phyloP scores from a whole-genome alignment of 306 rosid species.

The Cucurbita maxima region DNA sequence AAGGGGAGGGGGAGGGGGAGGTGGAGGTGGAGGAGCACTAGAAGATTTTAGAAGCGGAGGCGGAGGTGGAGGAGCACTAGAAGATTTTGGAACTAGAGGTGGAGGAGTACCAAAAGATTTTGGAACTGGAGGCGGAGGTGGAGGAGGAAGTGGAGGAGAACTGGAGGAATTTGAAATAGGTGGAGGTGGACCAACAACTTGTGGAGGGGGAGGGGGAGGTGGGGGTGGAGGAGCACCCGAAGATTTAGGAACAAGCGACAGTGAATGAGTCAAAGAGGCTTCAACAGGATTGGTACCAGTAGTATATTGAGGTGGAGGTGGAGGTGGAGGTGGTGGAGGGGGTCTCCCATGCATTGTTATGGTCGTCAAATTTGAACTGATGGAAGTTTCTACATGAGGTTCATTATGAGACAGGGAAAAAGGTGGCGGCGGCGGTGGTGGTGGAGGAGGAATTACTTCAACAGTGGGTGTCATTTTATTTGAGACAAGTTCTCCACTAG shows the following conservation, averaged over 20 bases:
- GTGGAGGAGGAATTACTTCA: constrained; percentile 1
- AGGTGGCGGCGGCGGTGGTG: constrained; percentile 8
- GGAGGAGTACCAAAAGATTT: constrained; percentile 10
- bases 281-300: not conserved
- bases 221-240: constrained; percentile 14
- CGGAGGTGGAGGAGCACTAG: constrained; percentile 17
- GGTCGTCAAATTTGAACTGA: not conserved
- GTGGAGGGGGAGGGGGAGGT: not conserved
- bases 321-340: not conserved
- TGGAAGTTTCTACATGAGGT: not conserved
- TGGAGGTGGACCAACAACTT: constrained; percentile 11
- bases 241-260: constrained; percentile 12
- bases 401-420: not conserved
- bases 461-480: not conserved
- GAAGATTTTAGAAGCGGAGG: constrained; percentile 9
- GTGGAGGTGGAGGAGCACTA: constrained; percentile 19
- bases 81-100: constrained; percentile 12
- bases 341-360: not conserved
- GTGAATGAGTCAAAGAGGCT: not conserved
- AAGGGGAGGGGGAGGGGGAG: not conserved
- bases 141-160: not conserved
- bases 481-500: not conserved
- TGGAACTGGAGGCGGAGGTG: constrained; percentile 2
- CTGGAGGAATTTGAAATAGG: constrained; percentile 19
- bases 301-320: not conserved